These are phyloP conservation scores for Paracoccidioides lutzii DNA, from an alignment of 2,329 filamentous ascomycete genomes.

Conservation along the genomic window DNA sequence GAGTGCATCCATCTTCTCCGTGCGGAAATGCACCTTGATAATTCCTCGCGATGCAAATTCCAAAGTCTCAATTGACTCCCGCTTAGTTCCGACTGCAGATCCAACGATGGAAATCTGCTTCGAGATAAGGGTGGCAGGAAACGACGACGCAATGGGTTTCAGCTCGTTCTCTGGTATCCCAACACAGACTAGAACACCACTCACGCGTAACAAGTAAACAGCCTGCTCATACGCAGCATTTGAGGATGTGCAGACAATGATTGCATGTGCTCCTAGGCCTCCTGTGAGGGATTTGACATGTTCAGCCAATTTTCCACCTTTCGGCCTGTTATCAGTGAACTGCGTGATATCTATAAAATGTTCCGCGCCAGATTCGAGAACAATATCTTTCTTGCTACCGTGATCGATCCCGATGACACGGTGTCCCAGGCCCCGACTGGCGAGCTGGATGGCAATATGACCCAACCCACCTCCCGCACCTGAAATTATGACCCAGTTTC, in stretches of 20 bases:
- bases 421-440: conserved; percentile 46
- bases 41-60: conserved; percentile 37
- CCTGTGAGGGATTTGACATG: conserved; percentile 46
- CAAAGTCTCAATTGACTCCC: conserved; percentile 38
- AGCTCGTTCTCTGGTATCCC: conserved; percentile 38
- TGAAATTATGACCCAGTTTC: conserved; percentile 48
- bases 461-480: conserved; percentile 53
- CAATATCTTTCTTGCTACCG: conserved; percentile 46
- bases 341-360: conserved; percentile 51
- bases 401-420: conserved; percentile 55
- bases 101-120: conserved; percentile 37
- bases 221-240: conserved; percentile 41
- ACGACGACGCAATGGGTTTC: conserved; percentile 34
- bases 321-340: conserved; percentile 30
- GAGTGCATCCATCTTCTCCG: conserved; percentile 37
- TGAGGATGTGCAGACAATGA: conserved; percentile 43
- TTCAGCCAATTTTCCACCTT: conserved; percentile 37
- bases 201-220: conserved; percentile 35
- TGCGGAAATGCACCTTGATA: conserved; percentile 33
- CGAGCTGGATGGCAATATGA: conserved; percentile 51
- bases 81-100: conserved; percentile 38
- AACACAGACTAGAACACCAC: conserved; percentile 40
- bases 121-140: conserved; percentile 30
- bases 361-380: conserved; percentile 50
- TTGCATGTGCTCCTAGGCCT: conserved; percentile 48